These are phyloP conservation scores for Flaveria linearis DNA, from an alignment of 129 eudicot genomes.

Conservation along the genomic window DNA sequence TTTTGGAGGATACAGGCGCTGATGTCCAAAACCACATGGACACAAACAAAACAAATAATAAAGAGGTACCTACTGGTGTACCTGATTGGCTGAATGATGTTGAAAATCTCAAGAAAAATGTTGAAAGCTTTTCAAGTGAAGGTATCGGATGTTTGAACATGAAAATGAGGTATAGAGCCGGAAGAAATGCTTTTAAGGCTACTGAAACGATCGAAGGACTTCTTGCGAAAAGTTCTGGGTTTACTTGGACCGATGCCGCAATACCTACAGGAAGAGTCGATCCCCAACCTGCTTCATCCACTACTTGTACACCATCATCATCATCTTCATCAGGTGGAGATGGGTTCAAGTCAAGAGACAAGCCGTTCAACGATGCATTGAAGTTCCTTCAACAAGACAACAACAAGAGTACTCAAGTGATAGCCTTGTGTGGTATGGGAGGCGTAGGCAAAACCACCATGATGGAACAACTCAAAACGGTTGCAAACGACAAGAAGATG, in stretches of 20 bases:
- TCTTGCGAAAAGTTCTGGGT: not conserved
- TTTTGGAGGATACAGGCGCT: not conserved
- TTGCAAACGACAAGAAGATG: not conserved
- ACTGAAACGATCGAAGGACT: not conserved
- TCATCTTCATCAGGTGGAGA: not conserved
- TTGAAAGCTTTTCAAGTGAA: too few species aligned
- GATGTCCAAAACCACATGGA: not conserved
- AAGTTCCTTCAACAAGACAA: not conserved
- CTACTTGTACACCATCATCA: too few species aligned
- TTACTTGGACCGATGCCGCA: not conserved
- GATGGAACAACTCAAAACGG: not conserved
- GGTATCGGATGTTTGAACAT: not conserved
- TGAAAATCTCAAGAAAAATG: too few species aligned
- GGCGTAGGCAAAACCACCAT: slow-evolving; percentile 29
- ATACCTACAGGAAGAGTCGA: not conserved
- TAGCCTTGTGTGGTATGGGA: slow-evolving; percentile 21
- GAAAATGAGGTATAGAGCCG: not conserved
- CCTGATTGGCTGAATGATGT: not conserved
- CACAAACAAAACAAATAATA: not conserved
- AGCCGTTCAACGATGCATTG: too few species aligned
- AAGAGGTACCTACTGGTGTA: not conserved
- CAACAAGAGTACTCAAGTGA: not conserved
- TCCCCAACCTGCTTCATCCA: not conserved
- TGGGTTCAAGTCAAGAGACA: not conserved
- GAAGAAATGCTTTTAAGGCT: not conserved